Percentiles rank a stretch among this genome's conserved stretches.
Conservation (phyloP, 352 stramenopile species). For the Thraustochytrium striatum region DNA sequence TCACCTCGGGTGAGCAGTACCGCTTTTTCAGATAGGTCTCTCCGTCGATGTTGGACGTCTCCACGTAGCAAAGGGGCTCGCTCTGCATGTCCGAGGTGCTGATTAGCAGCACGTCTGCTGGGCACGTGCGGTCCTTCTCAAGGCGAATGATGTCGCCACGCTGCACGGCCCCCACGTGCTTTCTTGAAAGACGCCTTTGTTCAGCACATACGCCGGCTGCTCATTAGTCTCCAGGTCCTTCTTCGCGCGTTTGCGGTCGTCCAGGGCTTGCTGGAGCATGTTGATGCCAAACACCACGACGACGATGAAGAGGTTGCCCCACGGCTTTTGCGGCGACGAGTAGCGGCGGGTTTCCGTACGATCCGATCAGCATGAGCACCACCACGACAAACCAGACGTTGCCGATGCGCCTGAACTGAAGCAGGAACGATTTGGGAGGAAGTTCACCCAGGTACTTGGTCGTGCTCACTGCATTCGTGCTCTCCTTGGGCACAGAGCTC, state of each 20-base stretch:
- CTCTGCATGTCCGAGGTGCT: not conserved
- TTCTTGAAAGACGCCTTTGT: conserved; percentile 50
- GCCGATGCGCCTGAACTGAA: conserved; percentile 12
- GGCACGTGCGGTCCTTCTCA: conserved; percentile 73
- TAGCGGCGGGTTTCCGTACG: conserved; percentile 2
- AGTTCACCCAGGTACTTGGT: conserved; percentile 45
- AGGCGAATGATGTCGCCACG: conserved; percentile 75
- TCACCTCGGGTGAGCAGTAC: not conserved
- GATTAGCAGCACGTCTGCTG: conserved; percentile 81
- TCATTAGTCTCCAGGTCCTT: conserved; percentile 67
- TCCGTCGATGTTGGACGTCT: conserved; percentile 80
- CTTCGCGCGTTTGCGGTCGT: conserved; percentile 56
- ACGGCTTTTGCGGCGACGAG: not conserved
- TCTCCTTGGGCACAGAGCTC: too few species aligned
- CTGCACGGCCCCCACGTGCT: conserved; percentile 67
- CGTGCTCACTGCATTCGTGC: conserved; percentile 28
- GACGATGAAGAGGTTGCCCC: conserved; percentile 36
- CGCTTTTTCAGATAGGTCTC: conserved; percentile 79
- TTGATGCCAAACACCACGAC: conserved; percentile 44
- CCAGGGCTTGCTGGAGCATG: conserved; percentile 18
- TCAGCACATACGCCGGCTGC: conserved; percentile 55
- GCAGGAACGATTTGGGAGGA: not conserved
- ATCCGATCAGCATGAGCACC: conserved; percentile 19
- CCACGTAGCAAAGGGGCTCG: conserved; percentile 68
- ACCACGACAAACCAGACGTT: conserved; percentile 44